phyloP scores from a whole-genome alignment of 495 filamentous ascomycete species.

The Acidiella bohemica region DNA sequence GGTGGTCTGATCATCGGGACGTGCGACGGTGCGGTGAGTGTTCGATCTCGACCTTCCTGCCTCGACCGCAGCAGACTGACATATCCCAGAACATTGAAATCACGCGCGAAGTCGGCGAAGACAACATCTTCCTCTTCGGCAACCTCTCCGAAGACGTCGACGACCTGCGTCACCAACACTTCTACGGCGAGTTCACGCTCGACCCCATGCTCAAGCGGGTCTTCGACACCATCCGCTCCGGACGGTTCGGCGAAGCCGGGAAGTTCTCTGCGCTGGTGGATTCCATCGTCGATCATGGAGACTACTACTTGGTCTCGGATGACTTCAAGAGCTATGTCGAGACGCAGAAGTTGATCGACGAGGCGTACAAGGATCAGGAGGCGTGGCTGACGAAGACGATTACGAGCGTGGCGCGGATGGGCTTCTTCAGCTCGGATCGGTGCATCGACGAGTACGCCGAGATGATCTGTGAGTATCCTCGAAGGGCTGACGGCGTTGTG shows the following conservation, averaged over 20 bases:
- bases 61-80: slow-evolving; percentile 1
- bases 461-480: slow-evolving; percentile 67
- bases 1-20: slow-evolving; percentile 95
- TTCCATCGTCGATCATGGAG: slow-evolving; percentile 79
- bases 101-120: slow-evolving; percentile 86
- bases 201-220: slow-evolving; percentile 64
- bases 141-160: slow-evolving; percentile 95
- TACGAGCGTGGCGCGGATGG: slow-evolving; percentile 78
- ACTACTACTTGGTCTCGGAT: slow-evolving; percentile 94
- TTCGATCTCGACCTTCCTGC: slow-evolving; percentile 1
- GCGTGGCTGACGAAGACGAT: slow-evolving; percentile 87
- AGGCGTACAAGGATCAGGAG: slow-evolving; percentile 79
- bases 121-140: slow-evolving; percentile 97
- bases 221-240: slow-evolving; percentile 65
- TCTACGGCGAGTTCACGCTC: slow-evolving; percentile 62
- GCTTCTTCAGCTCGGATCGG: slow-evolving; percentile 92
- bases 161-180: slow-evolving; percentile 82
- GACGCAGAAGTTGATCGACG: slow-evolving; percentile 79
- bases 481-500: not conserved
- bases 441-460: slow-evolving; percentile 98
- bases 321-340: slow-evolving; percentile 90
- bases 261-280: slow-evolving; percentile 69
- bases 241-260: slow-evolving; percentile 60
- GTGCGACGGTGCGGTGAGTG: slow-evolving; percentile 83
- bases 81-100: slow-evolving; percentile 77